Conservation (phyloP, 1,284 basidiomycete genomes). For the Moesziomyces sp. region DNA sequence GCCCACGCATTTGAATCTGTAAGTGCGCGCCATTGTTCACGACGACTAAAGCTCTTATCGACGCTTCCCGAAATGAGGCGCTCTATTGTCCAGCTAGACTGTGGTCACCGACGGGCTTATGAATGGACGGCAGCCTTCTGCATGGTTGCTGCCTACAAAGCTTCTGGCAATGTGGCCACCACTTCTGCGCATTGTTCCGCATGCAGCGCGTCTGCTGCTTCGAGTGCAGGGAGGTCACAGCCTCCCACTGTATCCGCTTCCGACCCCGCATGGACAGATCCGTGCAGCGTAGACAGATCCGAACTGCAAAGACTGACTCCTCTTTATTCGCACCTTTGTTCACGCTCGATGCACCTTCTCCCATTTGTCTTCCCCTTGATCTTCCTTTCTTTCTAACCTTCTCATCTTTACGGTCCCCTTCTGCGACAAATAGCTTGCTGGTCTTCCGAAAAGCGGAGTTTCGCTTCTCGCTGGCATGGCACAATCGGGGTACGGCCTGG, state of each 20-base stretch:
- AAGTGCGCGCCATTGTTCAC: conserved; percentile 7
- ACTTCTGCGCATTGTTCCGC: conserved; percentile 9
- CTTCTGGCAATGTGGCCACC: conserved; percentile 5
- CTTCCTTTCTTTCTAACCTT: background rate
- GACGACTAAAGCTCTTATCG: background rate
- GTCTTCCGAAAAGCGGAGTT: conserved; percentile 5
- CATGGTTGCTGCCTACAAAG: conserved; percentile 3
- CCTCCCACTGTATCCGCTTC: background rate
- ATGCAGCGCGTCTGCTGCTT: background rate
- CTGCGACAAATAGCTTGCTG: background rate
- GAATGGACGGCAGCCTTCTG: conserved; percentile 5
- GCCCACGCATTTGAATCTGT: conserved; percentile 12
- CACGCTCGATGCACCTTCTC: background rate
- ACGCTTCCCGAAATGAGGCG: conserved; percentile 3
- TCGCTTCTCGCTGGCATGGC: conserved; percentile 17
- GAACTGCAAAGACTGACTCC: background rate
- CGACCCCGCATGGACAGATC: background rate
- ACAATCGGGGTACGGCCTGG: conserved; percentile 16
- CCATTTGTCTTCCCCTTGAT: background rate
- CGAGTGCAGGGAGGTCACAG: background rate
- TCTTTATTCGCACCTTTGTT: background rate
- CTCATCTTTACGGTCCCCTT: background rate
- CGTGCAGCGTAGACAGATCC: no score
- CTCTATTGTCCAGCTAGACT: conserved; percentile 4
- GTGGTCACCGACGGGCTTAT: conserved; percentile 11